Evolutionary conservation across 202 grass and related monocot genomes (phyloP).

Genomic region (Zoysia matrella): DNA sequence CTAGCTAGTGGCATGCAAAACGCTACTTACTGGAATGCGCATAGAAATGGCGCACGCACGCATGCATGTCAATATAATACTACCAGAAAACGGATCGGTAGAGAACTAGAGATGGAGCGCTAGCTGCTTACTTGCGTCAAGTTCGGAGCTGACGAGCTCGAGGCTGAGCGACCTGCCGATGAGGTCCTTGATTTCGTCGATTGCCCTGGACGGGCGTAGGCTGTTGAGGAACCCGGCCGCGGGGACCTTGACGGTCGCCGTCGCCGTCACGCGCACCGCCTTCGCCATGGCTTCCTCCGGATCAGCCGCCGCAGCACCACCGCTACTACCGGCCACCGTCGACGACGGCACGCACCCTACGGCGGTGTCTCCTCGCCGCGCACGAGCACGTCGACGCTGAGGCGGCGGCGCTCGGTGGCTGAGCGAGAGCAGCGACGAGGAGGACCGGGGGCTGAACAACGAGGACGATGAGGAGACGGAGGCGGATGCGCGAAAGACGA

Average conservation of each 20-base stretch:
- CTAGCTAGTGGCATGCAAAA: background rate
- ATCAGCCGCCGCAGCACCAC: background rate
- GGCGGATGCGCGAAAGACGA: background rate
- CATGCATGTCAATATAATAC: background rate
- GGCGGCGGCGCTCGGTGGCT: background rate
- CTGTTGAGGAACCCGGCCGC: slow-evolving; percentile 39
- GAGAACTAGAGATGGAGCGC: background rate
- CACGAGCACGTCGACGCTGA: background rate
- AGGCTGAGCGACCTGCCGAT: slow-evolving; percentile 63
- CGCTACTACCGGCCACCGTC: background rate
- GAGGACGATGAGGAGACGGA: background rate
- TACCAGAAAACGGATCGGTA: no score
- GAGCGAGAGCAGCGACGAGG: background rate
- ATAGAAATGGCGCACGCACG: background rate
- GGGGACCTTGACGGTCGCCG: slow-evolving; percentile 52
- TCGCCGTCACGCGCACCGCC: slow-evolving; percentile 46
- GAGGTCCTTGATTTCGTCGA: slow-evolving; percentile 57
- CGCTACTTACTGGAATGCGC: no score
- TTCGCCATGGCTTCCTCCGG: slow-evolving; percentile 7
- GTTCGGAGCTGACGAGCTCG: slow-evolving; percentile 76
- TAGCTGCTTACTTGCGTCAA: slow-evolving; percentile 61
- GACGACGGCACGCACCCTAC: slow-evolving; percentile 9
- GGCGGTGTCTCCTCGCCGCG: background rate
- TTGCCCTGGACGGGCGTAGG: slow-evolving; percentile 38
- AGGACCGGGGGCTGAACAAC: background rate